Evolutionary conservation across 331 rosid genomes (phyloP).

Genomic region (Stylosanthes scabra): DNA sequence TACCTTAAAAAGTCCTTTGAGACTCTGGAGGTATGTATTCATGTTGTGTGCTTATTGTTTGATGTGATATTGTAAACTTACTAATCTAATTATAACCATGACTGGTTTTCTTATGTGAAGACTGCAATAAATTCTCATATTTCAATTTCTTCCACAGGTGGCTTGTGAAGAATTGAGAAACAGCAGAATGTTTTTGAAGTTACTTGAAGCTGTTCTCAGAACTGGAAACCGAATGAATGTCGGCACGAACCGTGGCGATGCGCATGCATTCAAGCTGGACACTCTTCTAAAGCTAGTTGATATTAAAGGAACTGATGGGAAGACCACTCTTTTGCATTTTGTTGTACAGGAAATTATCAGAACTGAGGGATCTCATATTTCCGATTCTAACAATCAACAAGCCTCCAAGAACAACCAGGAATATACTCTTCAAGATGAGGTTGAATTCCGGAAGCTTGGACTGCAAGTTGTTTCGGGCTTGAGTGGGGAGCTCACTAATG

Average conservation of each 20-base stretch:
- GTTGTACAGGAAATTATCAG: constrained; percentile 89
- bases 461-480: constrained; percentile 89
- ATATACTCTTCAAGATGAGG: constrained; percentile 66
- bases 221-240: constrained; percentile 96
- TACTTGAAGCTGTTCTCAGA: constrained; percentile 90
- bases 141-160: constrained; percentile 50
- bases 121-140: constrained; percentile 22
- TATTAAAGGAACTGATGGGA: constrained; percentile 82
- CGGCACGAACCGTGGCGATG: constrained; percentile 94
- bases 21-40: constrained; percentile 70
- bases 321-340: constrained; percentile 86
- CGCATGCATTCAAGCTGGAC: constrained; percentile 92
- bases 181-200: constrained; percentile 85
- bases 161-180: constrained; percentile 80
- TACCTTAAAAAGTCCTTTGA: constrained; percentile 75
- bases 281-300: constrained; percentile 91
- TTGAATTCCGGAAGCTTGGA: constrained; percentile 73
- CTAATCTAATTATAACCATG: background rate
- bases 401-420: constrained; percentile 45
- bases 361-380: constrained; percentile 75
- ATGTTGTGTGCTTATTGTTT: background rate
- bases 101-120: background rate
- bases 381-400: constrained; percentile 45
- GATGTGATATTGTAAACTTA: background rate
- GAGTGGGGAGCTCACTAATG: constrained; percentile 81